Conservation (phyloP, 495 filamentous ascomycete genomes). For the Hypoxylon rickii region DNA sequence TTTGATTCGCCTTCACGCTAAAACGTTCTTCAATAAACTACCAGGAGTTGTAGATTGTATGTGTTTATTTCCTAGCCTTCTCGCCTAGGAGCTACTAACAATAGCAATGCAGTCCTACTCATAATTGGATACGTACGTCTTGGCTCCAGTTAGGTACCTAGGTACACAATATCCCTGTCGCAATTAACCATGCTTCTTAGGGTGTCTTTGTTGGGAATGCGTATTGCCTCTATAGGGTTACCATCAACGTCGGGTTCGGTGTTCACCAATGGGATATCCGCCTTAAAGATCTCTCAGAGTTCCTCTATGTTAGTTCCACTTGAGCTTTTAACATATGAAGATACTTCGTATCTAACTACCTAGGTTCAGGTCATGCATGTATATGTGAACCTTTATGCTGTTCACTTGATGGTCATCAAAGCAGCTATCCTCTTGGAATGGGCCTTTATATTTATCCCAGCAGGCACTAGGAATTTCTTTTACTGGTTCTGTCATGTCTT, state of each 20-base stretch:
- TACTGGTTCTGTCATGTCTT: background rate
- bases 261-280: background rate
- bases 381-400: too few relatives aligned
- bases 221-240: background rate
- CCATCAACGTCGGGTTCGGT: too few relatives aligned
- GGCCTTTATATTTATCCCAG: background rate
- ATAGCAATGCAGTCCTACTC: too few relatives aligned
- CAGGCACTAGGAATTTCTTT: background rate
- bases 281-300: background rate
- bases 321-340: background rate
- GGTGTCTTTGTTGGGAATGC: background rate
- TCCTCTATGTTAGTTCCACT: background rate
- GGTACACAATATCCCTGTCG: too few relatives aligned
- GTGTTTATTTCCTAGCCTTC: background rate
- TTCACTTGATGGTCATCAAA: background rate
- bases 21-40: background rate
- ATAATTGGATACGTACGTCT: too few relatives aligned
- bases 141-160: too few relatives aligned
- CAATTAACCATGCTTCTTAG: background rate
- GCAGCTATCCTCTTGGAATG: background rate
- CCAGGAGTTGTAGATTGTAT: background rate
- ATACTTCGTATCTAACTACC: background rate
- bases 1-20: background rate
- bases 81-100: background rate
- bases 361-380: too few relatives aligned